Conservation (phyloP, 768 basidiomycete species). For the Boletus eberwhitei region DNA sequence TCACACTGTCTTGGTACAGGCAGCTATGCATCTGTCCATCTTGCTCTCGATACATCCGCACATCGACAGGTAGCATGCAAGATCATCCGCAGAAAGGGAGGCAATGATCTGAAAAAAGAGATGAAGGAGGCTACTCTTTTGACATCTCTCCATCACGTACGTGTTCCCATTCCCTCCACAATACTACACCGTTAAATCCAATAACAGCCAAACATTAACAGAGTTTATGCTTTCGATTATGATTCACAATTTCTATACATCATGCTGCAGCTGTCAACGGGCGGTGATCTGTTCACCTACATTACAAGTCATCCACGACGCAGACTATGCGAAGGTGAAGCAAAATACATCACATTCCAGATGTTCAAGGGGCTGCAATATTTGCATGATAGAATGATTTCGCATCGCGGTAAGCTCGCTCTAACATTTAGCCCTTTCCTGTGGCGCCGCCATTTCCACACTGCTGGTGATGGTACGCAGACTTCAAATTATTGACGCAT, state of each 20-base stretch:
- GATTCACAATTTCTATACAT: constrained; percentile 70
- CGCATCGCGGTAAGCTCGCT: constrained; percentile 64
- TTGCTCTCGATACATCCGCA: constrained; percentile 62
- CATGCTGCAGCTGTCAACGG: constrained; percentile 81
- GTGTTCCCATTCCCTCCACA: constrained; percentile 14
- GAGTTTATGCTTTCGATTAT: constrained; percentile 67
- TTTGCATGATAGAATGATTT: constrained; percentile 67
- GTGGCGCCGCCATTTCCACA: background rate
- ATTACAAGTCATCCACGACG: constrained; percentile 58
- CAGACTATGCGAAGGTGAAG: constrained; percentile 72
- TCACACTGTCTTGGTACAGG: constrained; percentile 78
- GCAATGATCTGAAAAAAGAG: constrained; percentile 40
- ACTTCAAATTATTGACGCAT: background rate
- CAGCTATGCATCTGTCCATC: constrained; percentile 78
- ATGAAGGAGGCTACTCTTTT: constrained; percentile 80
- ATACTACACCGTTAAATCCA: background rate
- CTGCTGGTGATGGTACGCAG: background rate
- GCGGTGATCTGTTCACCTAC: constrained; percentile 86
- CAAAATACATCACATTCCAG: constrained; percentile 83
- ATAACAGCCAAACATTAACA: constrained; percentile 75
- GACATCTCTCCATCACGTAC: constrained; percentile 66
- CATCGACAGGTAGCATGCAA: constrained; percentile 82
- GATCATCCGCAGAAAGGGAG: constrained; percentile 64
- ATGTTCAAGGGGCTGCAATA: constrained; percentile 68
- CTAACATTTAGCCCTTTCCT: background rate